These are phyloP conservation scores for Phialophora chinensis DNA, from an alignment of 2,329 filamentous ascomycete genomes.

Conservation along the genomic window DNA sequence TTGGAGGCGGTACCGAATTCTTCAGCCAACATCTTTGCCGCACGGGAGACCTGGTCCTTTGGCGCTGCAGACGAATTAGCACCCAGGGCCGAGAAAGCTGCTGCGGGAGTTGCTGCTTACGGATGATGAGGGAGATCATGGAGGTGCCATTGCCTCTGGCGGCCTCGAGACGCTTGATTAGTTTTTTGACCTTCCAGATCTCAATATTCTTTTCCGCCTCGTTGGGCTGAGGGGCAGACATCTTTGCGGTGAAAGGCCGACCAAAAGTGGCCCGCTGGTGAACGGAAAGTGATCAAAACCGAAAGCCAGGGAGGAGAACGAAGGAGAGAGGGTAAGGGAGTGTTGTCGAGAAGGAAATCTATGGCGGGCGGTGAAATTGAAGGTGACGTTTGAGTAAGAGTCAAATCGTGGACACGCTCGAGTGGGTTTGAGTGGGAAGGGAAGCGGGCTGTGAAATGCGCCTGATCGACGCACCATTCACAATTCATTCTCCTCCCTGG, in stretches of 20 bases:
- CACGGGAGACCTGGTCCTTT: conserved; percentile 96
- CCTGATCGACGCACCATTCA: conserved; percentile 1
- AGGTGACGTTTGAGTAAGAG: conserved; percentile 31
- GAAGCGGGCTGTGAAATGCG: conserved; percentile 4
- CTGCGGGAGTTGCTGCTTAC: conserved; percentile 60
- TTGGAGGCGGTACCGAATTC: conserved; percentile 99
- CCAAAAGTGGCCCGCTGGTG: conserved; percentile 31
- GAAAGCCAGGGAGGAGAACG: conserved; percentile 9
- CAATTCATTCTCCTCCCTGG: background rate
- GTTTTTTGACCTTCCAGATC: conserved; percentile 95
- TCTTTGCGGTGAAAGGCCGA: conserved; percentile 55
- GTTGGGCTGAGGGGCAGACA: conserved; percentile 84
- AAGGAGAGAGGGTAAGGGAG: conserved; percentile 4
- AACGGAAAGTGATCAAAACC: conserved; percentile 8
- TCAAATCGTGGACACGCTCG: conserved; percentile 11
- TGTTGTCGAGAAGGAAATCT: conserved; percentile 2
- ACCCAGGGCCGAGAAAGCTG: conserved; percentile 1
- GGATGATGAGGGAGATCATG: conserved; percentile 99
- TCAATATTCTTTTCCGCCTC: conserved; percentile 98
- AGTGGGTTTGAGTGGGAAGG: conserved; percentile 10
- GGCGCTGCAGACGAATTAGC: conserved; percentile 65
- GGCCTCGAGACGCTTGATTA: conserved; percentile 97
- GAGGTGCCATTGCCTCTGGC: conserved; percentile 97
- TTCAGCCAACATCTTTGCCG: conserved; percentile 99
- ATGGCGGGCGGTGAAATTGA: conserved; percentile 16